phyloP scores from a whole-genome alignment of 768 basidiomycete species.

The Boletus insuetus region DNA sequence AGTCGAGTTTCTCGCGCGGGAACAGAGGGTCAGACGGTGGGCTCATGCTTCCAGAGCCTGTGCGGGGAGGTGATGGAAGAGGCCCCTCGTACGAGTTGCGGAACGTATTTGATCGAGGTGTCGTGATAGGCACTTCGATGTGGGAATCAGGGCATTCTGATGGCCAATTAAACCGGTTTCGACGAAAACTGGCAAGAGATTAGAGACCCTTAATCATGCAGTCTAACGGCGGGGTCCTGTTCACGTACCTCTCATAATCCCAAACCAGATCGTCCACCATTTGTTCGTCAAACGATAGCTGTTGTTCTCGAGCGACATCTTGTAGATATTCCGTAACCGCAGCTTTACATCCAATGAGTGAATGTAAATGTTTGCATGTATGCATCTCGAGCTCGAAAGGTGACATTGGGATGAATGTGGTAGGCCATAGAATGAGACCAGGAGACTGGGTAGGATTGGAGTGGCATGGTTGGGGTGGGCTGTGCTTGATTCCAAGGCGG shows the following conservation, averaged over 20 bases:
- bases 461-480: conserved; percentile 12
- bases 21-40: conserved; percentile 24
- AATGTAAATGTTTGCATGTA: conserved; percentile 66
- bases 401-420: conserved; percentile 55
- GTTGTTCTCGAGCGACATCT: conserved; percentile 30
- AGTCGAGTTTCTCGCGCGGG: conserved; percentile 40
- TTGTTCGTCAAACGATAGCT: conserved; percentile 17
- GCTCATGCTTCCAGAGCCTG: conserved; percentile 12
- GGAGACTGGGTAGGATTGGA: conserved; percentile 50
- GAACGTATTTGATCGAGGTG: conserved; percentile 21
- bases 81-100: conserved; percentile 19
- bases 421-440: conserved; percentile 59
- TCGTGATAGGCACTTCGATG: conserved; percentile 22
- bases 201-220: conserved; percentile 7
- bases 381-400: conserved; percentile 71
- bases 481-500: conserved; percentile 35
- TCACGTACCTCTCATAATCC: conserved; percentile 36
- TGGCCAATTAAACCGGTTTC: conserved; percentile 69
- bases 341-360: conserved; percentile 57
- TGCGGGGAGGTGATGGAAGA: conserved; percentile 8
- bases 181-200: conserved; percentile 51
- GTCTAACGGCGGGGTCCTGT: background rate
- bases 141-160: conserved; percentile 39
- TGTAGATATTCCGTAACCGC: conserved; percentile 52
- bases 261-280: conserved; percentile 30